Evolutionary conservation across 257 asterid genomes (phyloP).

Genomic region (Euphrasia confusa): DNA sequence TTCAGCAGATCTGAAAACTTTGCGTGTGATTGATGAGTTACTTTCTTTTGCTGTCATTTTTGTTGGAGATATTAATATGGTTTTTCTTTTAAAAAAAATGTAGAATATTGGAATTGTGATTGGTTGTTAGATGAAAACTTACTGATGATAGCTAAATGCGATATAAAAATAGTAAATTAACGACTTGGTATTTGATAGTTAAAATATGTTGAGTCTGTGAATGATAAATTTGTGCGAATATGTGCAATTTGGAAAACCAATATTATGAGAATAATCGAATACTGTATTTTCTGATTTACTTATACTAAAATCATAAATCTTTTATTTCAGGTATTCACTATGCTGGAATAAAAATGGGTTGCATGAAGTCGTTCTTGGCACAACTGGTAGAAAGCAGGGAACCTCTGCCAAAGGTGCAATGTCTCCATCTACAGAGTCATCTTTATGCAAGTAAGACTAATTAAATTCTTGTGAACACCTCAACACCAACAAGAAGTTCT

Average conservation of each 20-base stretch:
- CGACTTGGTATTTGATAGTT: no score
- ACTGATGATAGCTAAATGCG: no score
- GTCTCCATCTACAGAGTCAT: slow-evolving; percentile 73
- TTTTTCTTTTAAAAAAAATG: no score
- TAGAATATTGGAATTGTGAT: no score
- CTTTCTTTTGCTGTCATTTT: neutral
- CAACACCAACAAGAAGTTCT: slow-evolving; percentile 1
- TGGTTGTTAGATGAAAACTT: no score
- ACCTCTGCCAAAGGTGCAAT: slow-evolving; percentile 87
- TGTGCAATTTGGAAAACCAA: no score
- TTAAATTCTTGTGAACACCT: slow-evolving; percentile 9
- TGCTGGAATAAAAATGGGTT: slow-evolving; percentile 79
- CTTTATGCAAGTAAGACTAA: slow-evolving; percentile 75
- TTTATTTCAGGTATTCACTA: slow-evolving; percentile 66
- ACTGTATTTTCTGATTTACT: neutral
- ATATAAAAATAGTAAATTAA: no score
- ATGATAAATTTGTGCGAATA: no score
- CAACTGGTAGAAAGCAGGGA: slow-evolving; percentile 97
- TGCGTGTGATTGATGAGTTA: neutral
- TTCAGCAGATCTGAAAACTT: slow-evolving; percentile 2
- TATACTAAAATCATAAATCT: slow-evolving; percentile 20
- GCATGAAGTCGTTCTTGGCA: slow-evolving; percentile 91
- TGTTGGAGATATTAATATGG: no score
- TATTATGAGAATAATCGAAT: no score
- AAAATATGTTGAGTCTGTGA: no score